Evolutionary conservation across 306 rosid genomes (phyloP), one percentile per base, ranked within the genome.

Genomic region (Lathyrus sativus): DNA sequence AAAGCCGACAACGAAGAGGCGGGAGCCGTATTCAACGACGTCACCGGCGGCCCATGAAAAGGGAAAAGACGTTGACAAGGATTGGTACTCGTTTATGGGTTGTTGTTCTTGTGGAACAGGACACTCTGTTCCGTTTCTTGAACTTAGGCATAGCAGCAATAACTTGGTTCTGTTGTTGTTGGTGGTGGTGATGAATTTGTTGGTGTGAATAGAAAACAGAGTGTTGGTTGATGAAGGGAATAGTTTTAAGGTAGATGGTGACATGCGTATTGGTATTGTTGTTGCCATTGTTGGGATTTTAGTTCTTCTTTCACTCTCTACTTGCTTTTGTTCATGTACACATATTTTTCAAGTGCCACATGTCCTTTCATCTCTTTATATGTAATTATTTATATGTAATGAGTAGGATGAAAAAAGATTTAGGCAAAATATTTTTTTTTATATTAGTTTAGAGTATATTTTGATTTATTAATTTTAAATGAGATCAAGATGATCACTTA

Each of bases 11-110:
- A 71, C 88, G 60, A 85, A 67, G 43, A 92, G 71, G 5, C 96
- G 84, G 3, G 96, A 88, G 67, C 74, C 58, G 78, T 45, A 92
- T 54, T 92, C 88, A 8, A 86, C 87, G 1, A 81, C 12, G 61
- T 89, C 96, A 3, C 79, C 87, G 13, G 96, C 50, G 29, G 96
- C 96, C 98, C 96, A 90, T 1, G 93, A 86, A 71, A 89, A 92
- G 3, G 98, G 98, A 74, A 92, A 88, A 13, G 91, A 88, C 0
- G 87, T 83, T 1, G 96, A 90, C 7, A 92, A 84, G 1, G 81
- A 78, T 31, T 92, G 86, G 77, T 85, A 92, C 78, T 92, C 98
- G 79, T 88, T 88, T 6, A 92, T 81, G 26, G 98, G 98, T 43
- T 64, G 96, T 67, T 92, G 96, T 11, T 90, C 96, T 7, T 10